Conservation (phyloP, 768 basidiomycete genomes). For the Tephrocybe sp. region DNA sequence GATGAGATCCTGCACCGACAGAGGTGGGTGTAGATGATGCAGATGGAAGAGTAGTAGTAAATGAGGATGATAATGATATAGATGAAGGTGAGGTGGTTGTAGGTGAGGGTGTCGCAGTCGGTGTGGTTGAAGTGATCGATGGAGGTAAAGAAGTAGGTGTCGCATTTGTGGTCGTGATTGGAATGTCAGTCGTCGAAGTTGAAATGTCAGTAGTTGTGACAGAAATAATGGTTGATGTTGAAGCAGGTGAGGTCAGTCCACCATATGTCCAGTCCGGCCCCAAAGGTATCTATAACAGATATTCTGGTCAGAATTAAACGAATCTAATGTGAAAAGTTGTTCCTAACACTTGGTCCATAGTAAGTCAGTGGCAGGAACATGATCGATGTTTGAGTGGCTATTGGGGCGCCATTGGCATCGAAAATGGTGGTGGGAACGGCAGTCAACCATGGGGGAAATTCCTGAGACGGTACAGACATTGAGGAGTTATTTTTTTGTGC, state of each 20-base stretch:
- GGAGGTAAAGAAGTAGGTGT: constrained; percentile 29
- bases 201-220: constrained; percentile 18
- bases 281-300: constrained; percentile 66
- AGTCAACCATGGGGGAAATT: constrained; percentile 74
- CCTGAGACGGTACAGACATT: constrained; percentile 67
- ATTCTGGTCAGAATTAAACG: too few species aligned
- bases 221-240: constrained; percentile 26
- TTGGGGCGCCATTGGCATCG: constrained; percentile 48
- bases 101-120: constrained; percentile 34
- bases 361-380: constrained; percentile 75
- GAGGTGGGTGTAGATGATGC: constrained; percentile 26
- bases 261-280: constrained; percentile 73
- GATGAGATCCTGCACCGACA: constrained; percentile 13
- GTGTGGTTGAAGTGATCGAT: constrained; percentile 24
- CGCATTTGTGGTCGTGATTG: constrained; percentile 29
- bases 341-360: constrained; percentile 77
- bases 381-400: constrained; percentile 57
- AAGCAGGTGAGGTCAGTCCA: constrained; percentile 66
- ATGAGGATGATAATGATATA: constrained; percentile 25
- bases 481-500: constrained; percentile 13
- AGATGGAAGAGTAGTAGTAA: constrained; percentile 12
- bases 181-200: constrained; percentile 21
- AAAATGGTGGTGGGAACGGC: constrained; percentile 51
- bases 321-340: too few species aligned
- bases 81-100: constrained; percentile 25